These are phyloP conservation scores for Chaetothyriales sp. DNA, from an alignment of 2,329 filamentous ascomycete species.

Conservation along the genomic window DNA sequence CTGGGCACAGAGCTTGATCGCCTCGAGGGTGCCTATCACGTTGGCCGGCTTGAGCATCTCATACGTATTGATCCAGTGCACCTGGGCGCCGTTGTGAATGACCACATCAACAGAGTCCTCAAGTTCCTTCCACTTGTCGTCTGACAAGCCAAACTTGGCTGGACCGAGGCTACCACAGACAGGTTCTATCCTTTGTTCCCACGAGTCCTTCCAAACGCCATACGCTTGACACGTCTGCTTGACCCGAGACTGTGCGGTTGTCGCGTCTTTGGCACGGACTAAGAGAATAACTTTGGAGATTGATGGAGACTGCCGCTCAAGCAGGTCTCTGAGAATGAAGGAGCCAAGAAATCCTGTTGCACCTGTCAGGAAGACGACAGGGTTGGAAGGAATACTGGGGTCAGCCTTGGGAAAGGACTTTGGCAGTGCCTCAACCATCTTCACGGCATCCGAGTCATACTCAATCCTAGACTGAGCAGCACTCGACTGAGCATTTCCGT, in stretches of 20 bases:
- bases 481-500: conserved; percentile 26
- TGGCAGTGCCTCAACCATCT: conserved; percentile 35
- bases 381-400: conserved; percentile 19
- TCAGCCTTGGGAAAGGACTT: conserved; percentile 23
- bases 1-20: conserved; percentile 57
- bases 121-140: conserved; percentile 49
- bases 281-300: conserved; percentile 53
- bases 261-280: conserved; percentile 52
- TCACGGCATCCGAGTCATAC: conserved; percentile 37
- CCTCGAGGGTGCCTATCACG: conserved; percentile 65
- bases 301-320: conserved; percentile 42
- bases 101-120: conserved; percentile 53
- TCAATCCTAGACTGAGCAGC: conserved; percentile 26
- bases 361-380: conserved; percentile 68
- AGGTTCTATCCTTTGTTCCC: conserved; percentile 48
- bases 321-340: conserved; percentile 60
- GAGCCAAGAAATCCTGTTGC: conserved; percentile 81
- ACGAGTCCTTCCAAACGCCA: conserved; percentile 59
- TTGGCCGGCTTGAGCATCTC: conserved; percentile 56
- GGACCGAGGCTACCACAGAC: conserved; percentile 62
- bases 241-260: conserved; percentile 49
- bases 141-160: conserved; percentile 56
- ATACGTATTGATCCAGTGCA: conserved; percentile 72
- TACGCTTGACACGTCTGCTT: conserved; percentile 56
- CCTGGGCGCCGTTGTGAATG: conserved; percentile 66